Conservation (phyloP, 2,329 filamentous ascomycete genomes). For the Coniochaeta sp. region DNA sequence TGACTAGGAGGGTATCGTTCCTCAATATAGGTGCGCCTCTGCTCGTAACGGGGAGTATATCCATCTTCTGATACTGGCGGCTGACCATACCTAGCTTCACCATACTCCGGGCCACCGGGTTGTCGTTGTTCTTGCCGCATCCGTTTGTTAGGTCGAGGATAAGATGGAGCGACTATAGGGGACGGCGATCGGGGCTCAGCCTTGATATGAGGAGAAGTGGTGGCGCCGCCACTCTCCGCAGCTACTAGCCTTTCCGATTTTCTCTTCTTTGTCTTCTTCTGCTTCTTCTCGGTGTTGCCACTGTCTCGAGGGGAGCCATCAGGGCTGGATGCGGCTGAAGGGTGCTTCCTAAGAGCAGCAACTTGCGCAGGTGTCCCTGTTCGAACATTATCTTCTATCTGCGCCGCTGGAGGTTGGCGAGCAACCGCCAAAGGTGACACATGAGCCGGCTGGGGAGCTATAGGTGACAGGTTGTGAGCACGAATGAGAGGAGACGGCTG, state of each 20-base stretch:
- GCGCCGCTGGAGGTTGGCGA: conserved; percentile 22
- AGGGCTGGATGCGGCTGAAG: conserved; percentile 42
- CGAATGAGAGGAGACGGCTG: conserved; percentile 58
- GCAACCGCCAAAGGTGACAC: conserved; percentile 50
- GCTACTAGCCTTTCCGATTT: conserved; percentile 41
- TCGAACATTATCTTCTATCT: conserved; percentile 22
- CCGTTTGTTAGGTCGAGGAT: conserved; percentile 49
- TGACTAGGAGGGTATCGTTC: neutral
- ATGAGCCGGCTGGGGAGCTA: conserved; percentile 70
- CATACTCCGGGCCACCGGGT: conserved; percentile 25
- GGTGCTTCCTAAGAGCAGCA: conserved; percentile 45
- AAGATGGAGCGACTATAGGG: conserved; percentile 45
- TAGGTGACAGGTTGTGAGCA: conserved; percentile 64
- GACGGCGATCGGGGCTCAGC: conserved; percentile 58
- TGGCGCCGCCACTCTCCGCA: conserved; percentile 20
- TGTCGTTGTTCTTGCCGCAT: conserved; percentile 40
- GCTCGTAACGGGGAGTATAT: conserved; percentile 25
- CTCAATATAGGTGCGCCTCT: conserved; percentile 10
- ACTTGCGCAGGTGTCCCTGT: conserved; percentile 45
- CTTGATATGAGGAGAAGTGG: conserved; percentile 49
- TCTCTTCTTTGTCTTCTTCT: conserved; percentile 44
- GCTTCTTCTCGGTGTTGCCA: conserved; percentile 38
- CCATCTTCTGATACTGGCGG: conserved; percentile 25
- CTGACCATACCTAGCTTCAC: conserved; percentile 37
- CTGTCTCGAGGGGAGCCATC: conserved; percentile 53